These are phyloP conservation scores for Carex pumila DNA, from an alignment of 176 grass and related monocot genomes.

Conservation along the genomic window DNA sequence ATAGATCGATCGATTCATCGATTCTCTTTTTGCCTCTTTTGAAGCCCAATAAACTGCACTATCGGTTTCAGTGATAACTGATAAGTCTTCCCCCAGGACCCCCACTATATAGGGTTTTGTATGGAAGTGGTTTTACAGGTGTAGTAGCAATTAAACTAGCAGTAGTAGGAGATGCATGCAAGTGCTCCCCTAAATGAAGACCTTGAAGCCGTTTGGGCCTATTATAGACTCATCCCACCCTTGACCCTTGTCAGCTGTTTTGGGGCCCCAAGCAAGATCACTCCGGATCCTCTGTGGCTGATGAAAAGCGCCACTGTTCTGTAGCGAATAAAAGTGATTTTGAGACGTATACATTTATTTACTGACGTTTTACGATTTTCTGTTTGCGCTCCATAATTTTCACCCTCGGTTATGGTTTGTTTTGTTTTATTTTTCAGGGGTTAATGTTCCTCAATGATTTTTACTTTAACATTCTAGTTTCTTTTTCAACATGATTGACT, in stretches of 20 bases:
- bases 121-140: neutral
- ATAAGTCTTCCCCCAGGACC: neutral
- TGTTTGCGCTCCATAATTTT: neutral
- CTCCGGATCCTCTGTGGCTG: neutral
- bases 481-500: no score
- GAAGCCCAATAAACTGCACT: neutral
- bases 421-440: no score
- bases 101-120: neutral
- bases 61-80: constrained; percentile 5
- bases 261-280: neutral
- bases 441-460: no score
- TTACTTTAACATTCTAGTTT: neutral
- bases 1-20: neutral
- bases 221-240: neutral
- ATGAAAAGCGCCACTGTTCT: neutral
- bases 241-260: neutral
- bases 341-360: neutral
- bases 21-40: neutral
- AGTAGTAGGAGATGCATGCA: neutral
- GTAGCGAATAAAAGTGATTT: neutral
- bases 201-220: neutral
- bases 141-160: neutral
- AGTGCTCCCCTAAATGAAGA: neutral
- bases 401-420: no score
- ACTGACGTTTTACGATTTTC: neutral